Evolutionary conservation across 2,329 filamentous ascomycete genomes (phyloP), one percentile per base, ranked within the genome.

Genomic region (Chaetoscypha palmicola): DNA sequence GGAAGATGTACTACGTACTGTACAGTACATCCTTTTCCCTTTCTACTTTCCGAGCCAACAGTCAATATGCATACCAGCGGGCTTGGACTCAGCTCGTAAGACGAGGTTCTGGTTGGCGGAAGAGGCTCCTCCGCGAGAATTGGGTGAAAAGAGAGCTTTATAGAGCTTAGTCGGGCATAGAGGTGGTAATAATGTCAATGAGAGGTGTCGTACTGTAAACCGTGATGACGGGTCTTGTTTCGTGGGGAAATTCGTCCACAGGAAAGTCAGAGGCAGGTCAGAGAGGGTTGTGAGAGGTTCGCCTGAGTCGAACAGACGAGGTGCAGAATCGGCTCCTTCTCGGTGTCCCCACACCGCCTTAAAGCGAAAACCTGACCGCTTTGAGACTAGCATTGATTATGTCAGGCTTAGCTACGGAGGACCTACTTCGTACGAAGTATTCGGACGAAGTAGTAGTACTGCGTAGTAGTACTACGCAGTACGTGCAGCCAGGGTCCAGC

Each of bases 31-130:
- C 17, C 17, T 14, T 30, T 3, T 16, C 5, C 9, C 19, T 10
- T 17, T 17, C 17, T 23, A 8, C 20, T 26, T 26, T 38, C 35
- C 35, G 11, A 38, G 8, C 19, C 20, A 23, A 14, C 22, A n/a
- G n/a, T n/a, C n/a, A n/a, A 19, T 10, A 40, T 40, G 38, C 38
- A 40, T 10, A 12, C 16, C n/a, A 31, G 24, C 41, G 17, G 33
- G 12, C 16, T 31, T 30, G 37, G 38, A 23, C 3, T 20, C 22
- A 30, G 24, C 33, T 23, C 17, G 28, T 20, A 34, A 33, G 10
- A 23, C n/a, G 31, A 31, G 39, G 37, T 33, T 32, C 39, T 46
- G 44, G 44, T 43, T 39, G 39, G 44, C 44, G 44, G 44, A 46
- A 35, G 39, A n/a, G 21, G 8, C 14, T 9, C 10, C 38, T 46